These are phyloP conservation scores for Echites panduratus DNA, from an alignment of 257 asterid species.

Conservation along the genomic window DNA sequence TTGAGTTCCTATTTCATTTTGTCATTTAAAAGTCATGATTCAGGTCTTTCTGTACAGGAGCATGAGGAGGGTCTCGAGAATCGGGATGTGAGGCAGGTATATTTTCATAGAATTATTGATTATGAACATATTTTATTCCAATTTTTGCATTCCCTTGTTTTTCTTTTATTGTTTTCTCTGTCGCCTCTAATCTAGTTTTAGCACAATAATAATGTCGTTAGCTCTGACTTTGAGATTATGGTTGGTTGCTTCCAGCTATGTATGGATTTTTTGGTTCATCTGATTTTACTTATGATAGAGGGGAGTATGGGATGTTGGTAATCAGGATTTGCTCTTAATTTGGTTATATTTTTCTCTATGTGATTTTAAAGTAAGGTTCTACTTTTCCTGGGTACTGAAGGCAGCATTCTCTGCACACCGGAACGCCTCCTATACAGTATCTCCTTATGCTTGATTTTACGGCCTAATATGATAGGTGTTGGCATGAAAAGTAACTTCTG, in stretches of 20 bases:
- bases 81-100: conserved; percentile 84
- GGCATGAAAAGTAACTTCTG: too few relatives aligned
- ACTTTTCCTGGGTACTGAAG: neutral
- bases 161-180: neutral
- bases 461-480: neutral
- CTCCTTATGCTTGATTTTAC: neutral
- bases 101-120: neutral
- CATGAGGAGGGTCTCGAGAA: conserved; percentile 37
- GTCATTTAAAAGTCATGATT: neutral
- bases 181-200: neutral
- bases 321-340: neutral
- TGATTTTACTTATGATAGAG: neutral
- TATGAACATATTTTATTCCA: neutral
- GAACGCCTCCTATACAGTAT: too few relatives aligned
- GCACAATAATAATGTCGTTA: neutral
- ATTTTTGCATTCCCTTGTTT: neutral
- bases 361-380: neutral
- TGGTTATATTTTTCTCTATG: neutral
- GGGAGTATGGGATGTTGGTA: neutral
- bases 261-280: neutral
- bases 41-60: conserved; percentile 38
- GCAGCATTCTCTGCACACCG: too few relatives aligned
- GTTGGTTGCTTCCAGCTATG: too few relatives aligned
- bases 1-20: neutral
- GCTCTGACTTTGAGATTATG: too few relatives aligned